These are phyloP conservation scores for Pythium scleroteichum DNA, from an alignment of 352 stramenopile genomes.

Conservation along the genomic window DNA sequence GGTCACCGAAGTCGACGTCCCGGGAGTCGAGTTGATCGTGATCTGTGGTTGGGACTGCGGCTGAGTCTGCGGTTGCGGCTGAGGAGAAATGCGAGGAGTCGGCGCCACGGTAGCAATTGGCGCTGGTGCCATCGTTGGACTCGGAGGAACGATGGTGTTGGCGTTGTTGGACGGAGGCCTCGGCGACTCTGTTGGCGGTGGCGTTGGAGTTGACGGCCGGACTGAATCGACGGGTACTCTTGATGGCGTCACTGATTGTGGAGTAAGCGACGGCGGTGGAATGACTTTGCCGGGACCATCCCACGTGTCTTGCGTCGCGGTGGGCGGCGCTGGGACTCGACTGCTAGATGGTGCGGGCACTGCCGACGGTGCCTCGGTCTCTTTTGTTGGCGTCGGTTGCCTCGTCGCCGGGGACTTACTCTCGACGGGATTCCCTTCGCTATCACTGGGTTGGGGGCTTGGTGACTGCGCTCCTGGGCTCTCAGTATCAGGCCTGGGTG, in stretches of 20 bases:
- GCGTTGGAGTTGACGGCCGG: not conserved
- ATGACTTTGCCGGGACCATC: conserved; percentile 10
- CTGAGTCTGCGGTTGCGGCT: conserved; percentile 2
- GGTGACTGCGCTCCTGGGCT: not conserved
- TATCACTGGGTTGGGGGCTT: not conserved
- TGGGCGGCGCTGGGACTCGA: not conserved
- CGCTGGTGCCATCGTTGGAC: conserved; percentile 1
- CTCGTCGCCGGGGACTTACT: not conserved
- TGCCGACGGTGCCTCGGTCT: not conserved
- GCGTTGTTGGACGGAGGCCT: not conserved
- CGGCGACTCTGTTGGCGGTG: not conserved
- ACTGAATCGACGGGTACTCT: not conserved
- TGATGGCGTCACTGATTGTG: not conserved
- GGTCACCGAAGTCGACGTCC: not conserved
- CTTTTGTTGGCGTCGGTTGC: conserved; percentile 2
- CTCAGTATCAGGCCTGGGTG: not conserved
- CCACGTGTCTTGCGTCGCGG: conserved; percentile 5
- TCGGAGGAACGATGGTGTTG: not conserved
- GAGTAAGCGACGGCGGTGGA: not conserved
- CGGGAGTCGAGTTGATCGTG: conserved; percentile 1
- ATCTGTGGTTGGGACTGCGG: not conserved
- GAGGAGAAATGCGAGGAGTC: not conserved
- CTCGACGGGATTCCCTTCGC: not conserved
- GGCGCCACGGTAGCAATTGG: not conserved
- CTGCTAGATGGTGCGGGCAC: not conserved